Base-by-base conservation (phyloP, 345 rosid genomes). In the Salix arbutifolia region DNA sequence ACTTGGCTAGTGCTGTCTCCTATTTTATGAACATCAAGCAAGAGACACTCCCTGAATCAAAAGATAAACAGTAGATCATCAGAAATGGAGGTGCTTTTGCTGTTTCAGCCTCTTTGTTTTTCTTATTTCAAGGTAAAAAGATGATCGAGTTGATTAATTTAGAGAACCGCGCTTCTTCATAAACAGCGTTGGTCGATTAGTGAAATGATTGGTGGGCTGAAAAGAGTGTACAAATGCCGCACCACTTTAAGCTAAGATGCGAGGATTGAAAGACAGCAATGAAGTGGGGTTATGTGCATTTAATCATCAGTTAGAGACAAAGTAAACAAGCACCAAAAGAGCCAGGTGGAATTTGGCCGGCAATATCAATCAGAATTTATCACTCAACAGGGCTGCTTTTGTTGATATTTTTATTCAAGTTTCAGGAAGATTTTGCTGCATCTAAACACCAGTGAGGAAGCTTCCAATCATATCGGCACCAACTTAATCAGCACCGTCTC, bases 301-400 rank as follows among this genome's bases (percentile, higher is more conserved):
- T 71, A 2, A 60, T n/a, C 30, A 25, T 71, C 71, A 64, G 79
- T 77, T 79, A 69, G 56, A 65, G 76, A 77, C 83, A 79, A 79
- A 71, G 78, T 50, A 85, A 77, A 44, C 79, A 30, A 74, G 79
- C 25, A 44, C 31, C 21, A 72, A 74, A 77, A 80, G 70, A 62
- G 64, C 65, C 23, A 1, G 70, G 44, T 35, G 76, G 83, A 37
- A 78, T 79, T 75, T 77, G 80, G 79, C 80, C 38, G 80, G 69
- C 85, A 73, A 75, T 33, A 68, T 82, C 74, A 67, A 71, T 75
- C 76, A 71, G 18, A 10, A 62, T 69, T 73, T 38, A 61, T 58
- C 58, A 38, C 16, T 50, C 60, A 56, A 38, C 40, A 17, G 69
- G 60, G 35, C 60, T 66, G 35, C 23, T 56, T 12, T 4, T 12